phyloP scores from a whole-genome alignment of 129 eudicot genomes.

The Heracleum sosnowskyi region DNA sequence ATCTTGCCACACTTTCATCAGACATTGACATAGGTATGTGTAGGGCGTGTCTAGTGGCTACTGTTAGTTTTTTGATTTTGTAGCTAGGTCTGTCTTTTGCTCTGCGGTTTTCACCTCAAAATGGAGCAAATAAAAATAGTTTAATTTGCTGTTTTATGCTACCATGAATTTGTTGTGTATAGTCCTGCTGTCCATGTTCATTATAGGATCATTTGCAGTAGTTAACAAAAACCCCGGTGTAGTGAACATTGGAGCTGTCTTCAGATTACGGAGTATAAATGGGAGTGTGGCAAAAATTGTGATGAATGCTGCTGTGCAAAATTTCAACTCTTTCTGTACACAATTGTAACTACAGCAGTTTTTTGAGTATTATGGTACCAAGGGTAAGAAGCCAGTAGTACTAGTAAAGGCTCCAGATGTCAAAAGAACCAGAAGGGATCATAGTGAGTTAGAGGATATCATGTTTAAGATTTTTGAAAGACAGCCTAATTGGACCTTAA shows the following conservation, averaged over 20 bases:
- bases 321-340: conserved; percentile 58
- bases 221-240: too few species aligned
- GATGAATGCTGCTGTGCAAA: conserved; percentile 80
- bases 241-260: too few species aligned
- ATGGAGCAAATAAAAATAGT: background rate
- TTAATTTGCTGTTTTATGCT: background rate
- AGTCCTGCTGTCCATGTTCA: too few species aligned
- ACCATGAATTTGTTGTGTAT: conserved; percentile 33
- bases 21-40: too few species aligned
- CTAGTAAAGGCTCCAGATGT: too few species aligned
- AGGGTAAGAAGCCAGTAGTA: too few species aligned
- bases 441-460: too few species aligned
- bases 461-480: too few species aligned
- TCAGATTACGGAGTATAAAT: conserved; percentile 34
- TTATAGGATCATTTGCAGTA: too few species aligned
- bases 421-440: too few species aligned
- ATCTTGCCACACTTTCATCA: background rate
- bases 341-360: conserved; percentile 70
- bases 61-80: background rate
- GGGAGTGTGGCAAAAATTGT: conserved; percentile 61
- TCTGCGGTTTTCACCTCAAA: background rate
- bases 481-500: too few species aligned
- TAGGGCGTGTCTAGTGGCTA: background rate
- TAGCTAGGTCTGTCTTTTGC: background rate
- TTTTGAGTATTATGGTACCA: conserved; percentile 68